These are phyloP conservation scores for Magnusiomyces magnusii DNA, from an alignment of 1,139 yeast genomes.

Conservation along the genomic window DNA sequence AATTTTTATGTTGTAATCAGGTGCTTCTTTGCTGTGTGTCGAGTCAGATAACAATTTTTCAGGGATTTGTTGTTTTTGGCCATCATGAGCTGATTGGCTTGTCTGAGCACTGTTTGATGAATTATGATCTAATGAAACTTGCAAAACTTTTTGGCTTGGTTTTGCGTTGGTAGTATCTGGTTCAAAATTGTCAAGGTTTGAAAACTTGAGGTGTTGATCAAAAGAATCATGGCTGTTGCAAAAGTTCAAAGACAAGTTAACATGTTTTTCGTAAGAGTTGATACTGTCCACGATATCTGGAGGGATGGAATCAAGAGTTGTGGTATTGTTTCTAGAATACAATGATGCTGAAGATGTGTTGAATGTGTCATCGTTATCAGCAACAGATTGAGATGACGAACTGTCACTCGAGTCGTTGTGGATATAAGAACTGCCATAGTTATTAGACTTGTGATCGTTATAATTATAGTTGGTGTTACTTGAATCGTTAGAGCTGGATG, in stretches of 20 bases:
- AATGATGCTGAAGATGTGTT: neutral
- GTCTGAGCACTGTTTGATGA: too few species aligned
- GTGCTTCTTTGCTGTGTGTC: neutral
- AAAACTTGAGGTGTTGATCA: too few species aligned
- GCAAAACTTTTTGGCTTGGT: neutral
- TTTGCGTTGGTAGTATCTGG: neutral
- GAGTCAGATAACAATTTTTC: neutral
- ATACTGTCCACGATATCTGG: neutral
- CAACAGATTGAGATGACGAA: neutral
- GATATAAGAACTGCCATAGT: neutral
- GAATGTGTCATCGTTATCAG: neutral
- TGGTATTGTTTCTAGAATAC: neutral
- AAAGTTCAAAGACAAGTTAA: neutral
- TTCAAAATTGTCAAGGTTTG: neutral
- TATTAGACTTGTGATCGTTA: neutral
- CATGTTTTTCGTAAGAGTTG: neutral
- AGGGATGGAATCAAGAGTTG: neutral
- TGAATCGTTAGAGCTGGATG: too few species aligned
- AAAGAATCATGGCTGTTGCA: neutral
- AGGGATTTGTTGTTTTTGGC: too few species aligned
- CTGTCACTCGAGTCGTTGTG: neutral
- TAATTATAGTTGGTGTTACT: too few species aligned
- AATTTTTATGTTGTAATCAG: constrained; percentile 37
- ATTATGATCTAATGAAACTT: too few species aligned
- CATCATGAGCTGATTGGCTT: too few species aligned